Base-by-base conservation (phyloP, 2,329 filamentous ascomycete genomes). In the Pseudogymnoascus sp. region DNA sequence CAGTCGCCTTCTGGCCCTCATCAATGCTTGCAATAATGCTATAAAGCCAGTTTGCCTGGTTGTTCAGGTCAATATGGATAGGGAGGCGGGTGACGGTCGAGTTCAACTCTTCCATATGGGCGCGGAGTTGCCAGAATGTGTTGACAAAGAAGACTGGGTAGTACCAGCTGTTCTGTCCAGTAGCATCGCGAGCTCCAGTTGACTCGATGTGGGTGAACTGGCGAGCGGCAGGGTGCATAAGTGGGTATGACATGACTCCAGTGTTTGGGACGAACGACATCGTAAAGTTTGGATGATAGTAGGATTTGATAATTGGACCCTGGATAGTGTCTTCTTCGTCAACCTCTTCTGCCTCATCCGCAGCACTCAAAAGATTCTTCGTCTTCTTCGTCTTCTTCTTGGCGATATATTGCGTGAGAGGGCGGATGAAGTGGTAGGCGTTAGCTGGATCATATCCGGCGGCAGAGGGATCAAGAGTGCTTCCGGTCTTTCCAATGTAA, bases 221-320 rank as follows among this genome's bases (percentile, higher is more conserved):
- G 59, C 87, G 84, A 61, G 89, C 77, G 0, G 90, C 89, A 1
- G 90, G 88, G 64, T 90, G 86, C 66, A 92, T 78, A 60, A 79
- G 77, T 20, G 80, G 78, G 66, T 85, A 91, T 28, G 81, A 81
- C 70, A 89, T 78, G 6, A 87, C 79, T 20, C 91, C 92, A 39
- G 86, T 79, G 68, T 91, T 87, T 2, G 92, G 91, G 58, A 99
- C 84, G 68, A 97, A 85, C 5, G 91, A 90, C 64, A 99, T 79
- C 58, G 89, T 95, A 67, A 95, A 88, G 74, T 99, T 99, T 6
- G 94, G 89, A 74, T 99, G 94, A 73, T 97, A 99, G 77, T 92
- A 96, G 60, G 87, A 95, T 50, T 83, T 85, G 64, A 96, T 84
- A 60, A 87, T 78, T n/a, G 90, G 86, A 1, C 86, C 86, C 4